A percentile compares a stretch with the other conserved stretches of the same genome.
Conservation (phyloP, 202 grass and related monocot species). For the Zoysia matrella region DNA sequence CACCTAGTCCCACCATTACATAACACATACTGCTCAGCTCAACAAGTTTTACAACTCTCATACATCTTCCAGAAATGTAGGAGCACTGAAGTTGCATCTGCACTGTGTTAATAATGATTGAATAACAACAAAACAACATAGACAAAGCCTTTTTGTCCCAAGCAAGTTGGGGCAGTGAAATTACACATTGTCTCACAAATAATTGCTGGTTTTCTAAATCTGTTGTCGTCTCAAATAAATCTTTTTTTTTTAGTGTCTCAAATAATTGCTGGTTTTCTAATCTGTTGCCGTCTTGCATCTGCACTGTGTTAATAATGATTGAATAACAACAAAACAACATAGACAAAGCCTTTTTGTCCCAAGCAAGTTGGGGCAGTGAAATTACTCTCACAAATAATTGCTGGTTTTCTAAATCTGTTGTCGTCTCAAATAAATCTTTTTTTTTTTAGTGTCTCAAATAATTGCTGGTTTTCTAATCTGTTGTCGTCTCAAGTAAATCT, state of each 20-base stretch:
- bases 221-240: neutral
- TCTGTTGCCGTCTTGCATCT: neutral
- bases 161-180: neutral
- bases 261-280: too few species aligned
- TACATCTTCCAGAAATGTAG: conserved; percentile 20
- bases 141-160: too few species aligned
- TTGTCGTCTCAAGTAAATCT: neutral
- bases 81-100: neutral
- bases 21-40: neutral
- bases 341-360: too few species aligned
- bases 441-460: too few species aligned
- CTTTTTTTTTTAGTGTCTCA: too few species aligned
- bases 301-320: conserved; percentile 9
- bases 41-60: neutral
- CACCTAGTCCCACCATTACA: neutral
- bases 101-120: conserved; percentile 13
- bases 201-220: neutral
- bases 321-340: neutral
- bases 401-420: neutral
- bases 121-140: too few species aligned
- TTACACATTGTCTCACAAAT: neutral
- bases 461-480: too few species aligned
- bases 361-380: neutral
- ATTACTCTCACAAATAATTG: neutral
- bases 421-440: too few species aligned